A percentile compares a stretch with the other conserved stretches of the same genome.
These are phyloP conservation scores for Tylopilus vinaceipallidus DNA, from an alignment of 768 basidiomycete species.

Conservation along the genomic window DNA sequence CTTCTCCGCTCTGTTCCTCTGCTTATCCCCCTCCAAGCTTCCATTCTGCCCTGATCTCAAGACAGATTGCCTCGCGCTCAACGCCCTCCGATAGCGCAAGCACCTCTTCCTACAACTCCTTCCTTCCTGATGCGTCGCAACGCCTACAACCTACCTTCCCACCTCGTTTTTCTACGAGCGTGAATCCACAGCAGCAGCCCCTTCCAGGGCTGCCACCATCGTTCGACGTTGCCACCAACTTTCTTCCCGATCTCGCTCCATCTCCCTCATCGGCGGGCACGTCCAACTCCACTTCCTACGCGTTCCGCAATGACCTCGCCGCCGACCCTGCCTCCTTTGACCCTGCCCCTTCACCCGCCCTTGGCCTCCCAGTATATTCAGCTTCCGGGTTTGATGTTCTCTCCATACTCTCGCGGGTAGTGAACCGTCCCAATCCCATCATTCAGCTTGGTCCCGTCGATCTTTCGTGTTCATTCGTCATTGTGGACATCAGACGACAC, in stretches of 20 bases:
- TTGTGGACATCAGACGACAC: conserved; percentile 77
- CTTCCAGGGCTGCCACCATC: conserved; percentile 6
- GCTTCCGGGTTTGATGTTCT: conserved; percentile 89
- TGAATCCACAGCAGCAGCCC: conserved; percentile 5
- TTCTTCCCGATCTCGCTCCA: conserved; percentile 5
- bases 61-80: conserved; percentile 4
- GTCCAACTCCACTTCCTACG: conserved; percentile 3
- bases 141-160: background rate
- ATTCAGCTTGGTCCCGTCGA: conserved; percentile 89
- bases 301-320: background rate
- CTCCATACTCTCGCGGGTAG: conserved; percentile 76
- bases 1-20: background rate
- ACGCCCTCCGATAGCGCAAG: background rate
- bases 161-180: background rate
- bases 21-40: conserved; percentile 26
- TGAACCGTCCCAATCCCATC: conserved; percentile 66
- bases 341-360: conserved; percentile 31
- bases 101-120: background rate
- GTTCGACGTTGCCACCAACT: background rate
- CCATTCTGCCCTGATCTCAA: conserved; percentile 17
- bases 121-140: conserved; percentile 1
- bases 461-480: conserved; percentile 86
- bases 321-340: background rate
- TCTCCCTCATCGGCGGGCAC: conserved; percentile 3
- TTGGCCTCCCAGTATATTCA: conserved; percentile 71